Evolutionary conservation across 768 basidiomycete genomes (phyloP).

Genomic region (Boletus rubescentipes): DNA sequence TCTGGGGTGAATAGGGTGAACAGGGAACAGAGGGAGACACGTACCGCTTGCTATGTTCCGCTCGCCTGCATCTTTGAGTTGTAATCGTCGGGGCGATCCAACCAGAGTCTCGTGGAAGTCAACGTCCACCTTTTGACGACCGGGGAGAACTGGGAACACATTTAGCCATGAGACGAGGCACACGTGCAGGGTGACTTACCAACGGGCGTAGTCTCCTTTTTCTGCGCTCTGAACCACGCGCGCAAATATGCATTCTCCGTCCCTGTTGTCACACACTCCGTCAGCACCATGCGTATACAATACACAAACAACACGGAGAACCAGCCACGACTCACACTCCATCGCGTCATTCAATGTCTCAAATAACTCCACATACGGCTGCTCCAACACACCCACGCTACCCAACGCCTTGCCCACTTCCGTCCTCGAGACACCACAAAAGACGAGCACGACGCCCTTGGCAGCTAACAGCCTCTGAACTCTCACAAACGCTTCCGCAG

Average conservation of each 20-base stretch:
- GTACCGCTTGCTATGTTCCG: conserved; percentile 64
- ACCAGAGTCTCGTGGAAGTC: conserved; percentile 41
- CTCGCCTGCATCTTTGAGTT: conserved; percentile 70
- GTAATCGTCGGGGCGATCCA: conserved; percentile 65
- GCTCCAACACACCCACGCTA: conserved; percentile 78
- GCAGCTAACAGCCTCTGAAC: conserved; percentile 78
- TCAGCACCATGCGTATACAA: conserved; percentile 3
- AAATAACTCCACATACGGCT: conserved; percentile 79
- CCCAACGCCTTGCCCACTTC: conserved; percentile 69
- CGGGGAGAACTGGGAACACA: conserved; percentile 48
- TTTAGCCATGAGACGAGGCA: neutral
- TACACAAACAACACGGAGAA: conserved; percentile 1
- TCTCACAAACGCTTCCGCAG: conserved; percentile 93
- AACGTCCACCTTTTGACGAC: conserved; percentile 52
- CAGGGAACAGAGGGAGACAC: conserved; percentile 4
- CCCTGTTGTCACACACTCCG: conserved; percentile 45
- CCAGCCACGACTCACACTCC: conserved; percentile 68
- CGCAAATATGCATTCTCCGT: conserved; percentile 91
- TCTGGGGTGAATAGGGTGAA: neutral
- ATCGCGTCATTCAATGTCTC: conserved; percentile 83
- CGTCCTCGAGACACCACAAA: conserved; percentile 78
- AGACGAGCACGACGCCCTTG: conserved; percentile 79
- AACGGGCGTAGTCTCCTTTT: conserved; percentile 47
- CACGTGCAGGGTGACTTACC: conserved; percentile 37
- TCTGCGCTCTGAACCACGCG: conserved; percentile 72